phyloP scores from a whole-genome alignment of 2,329 filamentous ascomycete species.

The Pyrenochaeta sp. region DNA sequence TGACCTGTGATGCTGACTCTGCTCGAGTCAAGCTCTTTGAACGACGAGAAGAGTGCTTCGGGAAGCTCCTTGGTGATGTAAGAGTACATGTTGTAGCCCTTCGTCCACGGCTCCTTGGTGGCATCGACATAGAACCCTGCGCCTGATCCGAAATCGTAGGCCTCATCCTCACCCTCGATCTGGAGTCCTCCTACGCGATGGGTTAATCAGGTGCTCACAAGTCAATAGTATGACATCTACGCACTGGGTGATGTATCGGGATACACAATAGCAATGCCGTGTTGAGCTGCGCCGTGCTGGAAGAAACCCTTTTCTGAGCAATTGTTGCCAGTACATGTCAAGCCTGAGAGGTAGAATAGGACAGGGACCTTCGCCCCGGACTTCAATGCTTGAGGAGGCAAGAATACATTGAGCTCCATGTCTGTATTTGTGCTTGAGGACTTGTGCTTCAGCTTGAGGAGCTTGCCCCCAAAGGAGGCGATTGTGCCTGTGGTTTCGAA shows the following conservation, averaged over 20 bases:
- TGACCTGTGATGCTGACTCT: constrained; percentile 89
- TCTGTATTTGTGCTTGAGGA: constrained; percentile 81
- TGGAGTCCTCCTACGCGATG: constrained; percentile 70
- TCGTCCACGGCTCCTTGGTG: constrained; percentile 74
- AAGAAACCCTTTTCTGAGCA: constrained; percentile 85
- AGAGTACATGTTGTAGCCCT: constrained; percentile 91
- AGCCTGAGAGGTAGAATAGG: constrained; percentile 89
- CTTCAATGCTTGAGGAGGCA: constrained; percentile 75
- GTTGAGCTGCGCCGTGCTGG: constrained; percentile 79
- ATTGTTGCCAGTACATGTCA: constrained; percentile 92
- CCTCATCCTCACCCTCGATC: constrained; percentile 84
- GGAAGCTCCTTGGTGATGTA: constrained; percentile 94
- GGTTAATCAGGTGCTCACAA: constrained; percentile 22
- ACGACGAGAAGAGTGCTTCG: constrained; percentile 73
- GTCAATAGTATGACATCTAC: constrained; percentile 32
- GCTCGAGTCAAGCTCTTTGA: constrained; percentile 72
- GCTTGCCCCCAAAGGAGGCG: constrained; percentile 89
- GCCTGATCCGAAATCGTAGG: constrained; percentile 89
- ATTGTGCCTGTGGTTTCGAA: constrained; percentile 92
- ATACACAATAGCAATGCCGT: constrained; percentile 90
- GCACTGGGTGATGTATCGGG: constrained; percentile 92
- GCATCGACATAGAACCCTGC: constrained; percentile 97
- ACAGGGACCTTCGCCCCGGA: constrained; percentile 74
- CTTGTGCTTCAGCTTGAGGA: constrained; percentile 91
- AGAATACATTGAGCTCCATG: constrained; percentile 92